Base-by-base conservation (phyloP, 371 early-diverging fungal species). In the Massospora cicadina region DNA sequence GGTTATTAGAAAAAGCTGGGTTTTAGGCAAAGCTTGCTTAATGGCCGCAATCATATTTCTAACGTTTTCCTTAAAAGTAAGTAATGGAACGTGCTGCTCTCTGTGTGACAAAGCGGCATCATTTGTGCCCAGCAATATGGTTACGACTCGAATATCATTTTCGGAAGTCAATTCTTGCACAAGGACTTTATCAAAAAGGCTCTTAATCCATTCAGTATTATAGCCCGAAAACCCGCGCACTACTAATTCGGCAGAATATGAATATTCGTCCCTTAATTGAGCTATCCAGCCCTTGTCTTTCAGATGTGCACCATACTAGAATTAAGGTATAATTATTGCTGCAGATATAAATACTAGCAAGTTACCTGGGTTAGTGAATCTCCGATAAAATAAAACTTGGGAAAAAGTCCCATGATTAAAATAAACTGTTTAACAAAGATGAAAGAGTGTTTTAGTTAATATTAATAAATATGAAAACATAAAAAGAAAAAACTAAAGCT, bases 51-150 rank as follows among this genome's bases (percentile, higher is more conserved):
- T 71, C 69, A 93, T 78, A 0, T 67, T 63, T 27, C 65, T 69
- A 2, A 88, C 58, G 65, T 91, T 90, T 0, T 64, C 29, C 25
- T 70, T 74, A 69, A 78, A 93, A 13, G 77, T 72, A 0, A 71
- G 73, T 25, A 91, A 55, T 0, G 87, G 77, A 0, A 91, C 87
- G 65, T 84, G 84, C 43, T 86, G 87, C 2, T 64, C 55, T 0
- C 75, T 68, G 27, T 70, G 70, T n/a, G 74, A 70, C 3, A 79
- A 57, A 2, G 80, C 76, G 0, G 88, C 82, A 68, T 93, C 94
- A 71, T 93, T 93, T 54, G 91, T 83, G 2, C 94, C 94, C 54
- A 88, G 78, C 59, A 89, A 84, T 13, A 93, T 76, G 24, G 82
- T 84, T 62, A 88, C 69, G 29, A 92, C 72, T 10, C 69, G 70